Conservation (phyloP, 179 eudicot genomes). For the Silene noctiflora region DNA sequence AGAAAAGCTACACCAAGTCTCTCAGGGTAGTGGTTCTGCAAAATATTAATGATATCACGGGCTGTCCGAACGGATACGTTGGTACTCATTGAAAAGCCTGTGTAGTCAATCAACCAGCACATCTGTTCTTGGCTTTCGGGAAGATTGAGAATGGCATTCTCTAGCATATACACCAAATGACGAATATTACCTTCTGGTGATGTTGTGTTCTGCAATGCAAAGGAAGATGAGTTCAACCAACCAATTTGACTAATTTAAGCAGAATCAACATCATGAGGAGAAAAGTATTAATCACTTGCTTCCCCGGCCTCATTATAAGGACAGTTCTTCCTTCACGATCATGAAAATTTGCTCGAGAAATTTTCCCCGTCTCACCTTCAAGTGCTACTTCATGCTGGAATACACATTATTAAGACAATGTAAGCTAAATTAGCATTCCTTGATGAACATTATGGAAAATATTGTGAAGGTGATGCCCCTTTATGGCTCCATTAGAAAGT, state of each 20-base stretch:
- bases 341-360: too few species aligned
- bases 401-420: constrained; percentile 3
- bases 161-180: constrained; percentile 72
- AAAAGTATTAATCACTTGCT: constrained; percentile 41
- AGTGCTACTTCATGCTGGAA: constrained; percentile 54
- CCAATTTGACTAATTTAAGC: background rate
- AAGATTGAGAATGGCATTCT: constrained; percentile 58
- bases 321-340: constrained; percentile 47
- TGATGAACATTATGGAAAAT: background rate
- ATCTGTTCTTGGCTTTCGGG: constrained; percentile 73
- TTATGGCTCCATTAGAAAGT: background rate
- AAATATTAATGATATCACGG: constrained; percentile 56
- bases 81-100: constrained; percentile 55
- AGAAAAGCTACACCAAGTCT: constrained; percentile 70
- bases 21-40: constrained; percentile 84
- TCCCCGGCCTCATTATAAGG: constrained; percentile 78
- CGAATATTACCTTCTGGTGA: constrained; percentile 55
- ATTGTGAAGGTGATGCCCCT: background rate
- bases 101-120: constrained; percentile 80
- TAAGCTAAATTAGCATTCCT: background rate
- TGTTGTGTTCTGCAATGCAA: constrained; percentile 43
- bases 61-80: constrained; percentile 55
- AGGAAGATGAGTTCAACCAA: constrained; percentile 16
- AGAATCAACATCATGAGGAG: background rate
- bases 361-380: too few species aligned